A percentile compares a stretch with the other conserved stretches of the same genome.
phyloP scores from a whole-genome alignment of 31 red algal genomes.

The Odonthalia washingtoniensis region DNA sequence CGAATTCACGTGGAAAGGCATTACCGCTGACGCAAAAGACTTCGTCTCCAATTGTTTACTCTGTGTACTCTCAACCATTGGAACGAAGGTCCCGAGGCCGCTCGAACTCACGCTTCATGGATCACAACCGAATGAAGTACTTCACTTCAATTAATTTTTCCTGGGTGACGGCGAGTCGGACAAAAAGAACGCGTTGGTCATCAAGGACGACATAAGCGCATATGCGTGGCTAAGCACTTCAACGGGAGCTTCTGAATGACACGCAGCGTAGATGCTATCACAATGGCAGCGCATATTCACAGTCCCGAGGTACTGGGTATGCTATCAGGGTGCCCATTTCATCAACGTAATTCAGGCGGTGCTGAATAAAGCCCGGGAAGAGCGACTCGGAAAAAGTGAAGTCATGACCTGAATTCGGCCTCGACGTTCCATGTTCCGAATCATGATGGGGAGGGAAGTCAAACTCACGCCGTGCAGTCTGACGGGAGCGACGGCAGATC shows the following conservation, averaged over 20 bases:
- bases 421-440: not conserved
- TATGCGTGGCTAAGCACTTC: not conserved
- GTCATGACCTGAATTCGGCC: not conserved
- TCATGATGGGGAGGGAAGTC: not conserved
- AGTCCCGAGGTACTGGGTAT: not conserved
- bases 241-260: not conserved
- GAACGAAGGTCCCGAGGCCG: conserved; percentile 32
- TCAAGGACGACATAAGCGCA: not conserved
- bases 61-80: conserved; percentile 6
- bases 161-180: not conserved
- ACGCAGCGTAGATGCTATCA: not conserved
- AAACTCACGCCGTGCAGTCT: not conserved
- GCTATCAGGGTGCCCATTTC: not conserved
- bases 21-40: conserved; percentile 15
- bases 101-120: conserved; percentile 27
- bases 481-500: not conserved
- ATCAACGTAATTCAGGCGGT: not conserved
- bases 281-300: not conserved
- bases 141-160: conserved; percentile 15
- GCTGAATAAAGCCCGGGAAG: not conserved
- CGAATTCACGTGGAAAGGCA: conserved; percentile 41
- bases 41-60: conserved; percentile 47
- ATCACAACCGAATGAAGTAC: conserved; percentile 37
- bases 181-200: not conserved
- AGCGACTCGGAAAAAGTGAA: not conserved